Evolutionary conservation across 345 rosid species (phyloP).

Genomic region (Sisymbrium irio): DNA sequence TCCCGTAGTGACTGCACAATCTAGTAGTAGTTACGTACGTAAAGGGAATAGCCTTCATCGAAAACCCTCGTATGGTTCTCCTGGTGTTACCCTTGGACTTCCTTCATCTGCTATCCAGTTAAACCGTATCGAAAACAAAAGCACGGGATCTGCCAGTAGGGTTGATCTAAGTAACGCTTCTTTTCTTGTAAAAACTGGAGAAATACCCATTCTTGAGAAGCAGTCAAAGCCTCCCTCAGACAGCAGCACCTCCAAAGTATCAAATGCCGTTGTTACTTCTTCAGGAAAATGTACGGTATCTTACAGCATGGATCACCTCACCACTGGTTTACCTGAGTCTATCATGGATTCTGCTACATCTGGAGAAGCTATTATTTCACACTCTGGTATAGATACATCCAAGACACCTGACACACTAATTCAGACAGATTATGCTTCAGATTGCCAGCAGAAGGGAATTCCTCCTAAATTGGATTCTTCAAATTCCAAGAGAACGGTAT

Average conservation of each 20-base stretch:
- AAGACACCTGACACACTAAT: conserved; percentile 40
- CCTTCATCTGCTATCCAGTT: conserved; percentile 45
- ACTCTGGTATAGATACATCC: conserved; percentile 40
- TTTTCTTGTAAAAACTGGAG: conserved; percentile 38
- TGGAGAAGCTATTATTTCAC: conserved; percentile 40
- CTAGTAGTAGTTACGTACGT: conserved; percentile 57
- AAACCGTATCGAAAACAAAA: conserved; percentile 46
- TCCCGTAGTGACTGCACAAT: conserved; percentile 35
- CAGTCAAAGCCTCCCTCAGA: conserved; percentile 53
- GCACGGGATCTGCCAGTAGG: conserved; percentile 37
- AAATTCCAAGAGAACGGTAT: conserved; percentile 48
- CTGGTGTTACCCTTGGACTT: conserved; percentile 38
- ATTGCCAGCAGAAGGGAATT: conserved; percentile 39
- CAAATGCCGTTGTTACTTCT: conserved; percentile 35
- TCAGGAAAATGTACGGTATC: conserved; percentile 40
- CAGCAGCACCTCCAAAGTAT: conserved; percentile 40
- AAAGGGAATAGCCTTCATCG: conserved; percentile 96
- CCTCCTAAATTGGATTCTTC: conserved; percentile 40
- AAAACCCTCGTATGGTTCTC: conserved; percentile 47
- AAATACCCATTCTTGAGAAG: conserved; percentile 45
- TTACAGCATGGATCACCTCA: conserved; percentile 42
- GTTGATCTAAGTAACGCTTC: conserved; percentile 37
- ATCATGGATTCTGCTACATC: conserved; percentile 41
- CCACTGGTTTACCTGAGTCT: conserved; percentile 39
- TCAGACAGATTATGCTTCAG: conserved; percentile 44